Percentiles rank a stretch among this genome's conserved stretches.
Conservation (phyloP, 192 early-diverging fungal genomes). For the Chytriomyces hyalinus region DNA sequence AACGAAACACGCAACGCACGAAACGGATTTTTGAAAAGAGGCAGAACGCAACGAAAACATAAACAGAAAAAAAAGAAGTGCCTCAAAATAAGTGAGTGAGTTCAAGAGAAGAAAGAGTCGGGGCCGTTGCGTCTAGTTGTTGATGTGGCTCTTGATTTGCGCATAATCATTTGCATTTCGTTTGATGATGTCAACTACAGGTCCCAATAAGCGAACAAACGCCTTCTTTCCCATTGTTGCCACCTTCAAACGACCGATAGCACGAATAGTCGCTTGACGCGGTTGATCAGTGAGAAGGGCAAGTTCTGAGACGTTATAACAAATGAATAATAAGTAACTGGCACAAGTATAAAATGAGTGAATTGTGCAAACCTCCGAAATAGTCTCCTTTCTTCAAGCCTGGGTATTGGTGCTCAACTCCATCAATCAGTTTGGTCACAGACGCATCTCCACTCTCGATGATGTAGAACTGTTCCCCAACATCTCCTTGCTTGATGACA, state of each 20-base stretch:
- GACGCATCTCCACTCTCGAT: conserved; percentile 90
- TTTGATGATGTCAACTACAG: conserved; percentile 93
- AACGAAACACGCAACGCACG: no score
- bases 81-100: no score
- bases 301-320: conserved; percentile 70
- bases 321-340: conserved; percentile 15
- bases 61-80: no score
- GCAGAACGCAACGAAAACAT: no score
- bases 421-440: conserved; percentile 79
- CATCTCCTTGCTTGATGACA: conserved; percentile 91
- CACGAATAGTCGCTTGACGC: conserved; percentile 85
- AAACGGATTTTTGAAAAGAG: no score
- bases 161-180: conserved; percentile 92
- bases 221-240: conserved; percentile 94
- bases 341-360: neutral
- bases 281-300: conserved; percentile 95
- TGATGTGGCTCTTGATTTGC: conserved; percentile 29
- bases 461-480: conserved; percentile 92
- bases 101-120: no score
- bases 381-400: conserved; percentile 78
- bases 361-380: conserved; percentile 80
- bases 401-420: conserved; percentile 67
- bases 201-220: conserved; percentile 92
- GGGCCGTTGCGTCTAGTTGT: neutral
- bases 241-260: conserved; percentile 84